Evolutionary conservation across 306 rosid species (phyloP).

Genomic region (Mimosa bimucronata): DNA sequence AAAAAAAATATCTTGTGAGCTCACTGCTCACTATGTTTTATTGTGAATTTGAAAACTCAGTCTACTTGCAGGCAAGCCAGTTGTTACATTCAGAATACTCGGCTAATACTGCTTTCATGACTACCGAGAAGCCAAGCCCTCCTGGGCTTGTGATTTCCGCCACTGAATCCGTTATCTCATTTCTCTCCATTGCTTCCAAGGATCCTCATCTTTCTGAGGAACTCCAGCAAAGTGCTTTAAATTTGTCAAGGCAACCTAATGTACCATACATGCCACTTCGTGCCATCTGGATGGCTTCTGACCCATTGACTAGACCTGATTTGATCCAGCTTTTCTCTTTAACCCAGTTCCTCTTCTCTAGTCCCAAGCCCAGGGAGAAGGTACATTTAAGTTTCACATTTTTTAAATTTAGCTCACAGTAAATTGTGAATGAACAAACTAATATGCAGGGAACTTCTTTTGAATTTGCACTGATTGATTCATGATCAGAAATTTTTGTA

Average conservation of each 20-base stretch:
- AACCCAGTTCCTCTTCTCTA: conserved; percentile 53
- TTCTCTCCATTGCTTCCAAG: conserved; percentile 59
- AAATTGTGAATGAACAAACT: neutral
- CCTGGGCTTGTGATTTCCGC: conserved; percentile 61
- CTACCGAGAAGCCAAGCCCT: conserved; percentile 12
- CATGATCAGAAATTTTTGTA: neutral
- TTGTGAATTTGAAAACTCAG: neutral
- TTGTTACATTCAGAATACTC: neutral
- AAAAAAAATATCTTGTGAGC: neutral
- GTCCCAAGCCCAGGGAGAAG: conserved; percentile 89
- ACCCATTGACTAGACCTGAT: conserved; percentile 49
- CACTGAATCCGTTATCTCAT: conserved; percentile 52
- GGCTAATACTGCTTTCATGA: conserved; percentile 27
- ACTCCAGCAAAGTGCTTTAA: conserved; percentile 60
- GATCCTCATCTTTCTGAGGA: conserved; percentile 55
- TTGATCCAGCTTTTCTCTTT: conserved; percentile 59
- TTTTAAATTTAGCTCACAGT: neutral
- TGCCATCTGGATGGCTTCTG: conserved; percentile 61
- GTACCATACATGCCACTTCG: conserved; percentile 62
- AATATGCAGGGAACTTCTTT: neutral
- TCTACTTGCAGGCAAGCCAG: conserved; percentile 7
- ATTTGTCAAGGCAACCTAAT: conserved; percentile 49
- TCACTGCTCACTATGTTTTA: neutral
- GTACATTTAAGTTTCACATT: conserved; percentile 33
- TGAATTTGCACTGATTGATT: neutral